These are phyloP conservation scores for Aureobasidium sp. DNA, from an alignment of 2,329 filamentous ascomycete genomes.

Conservation along the genomic window DNA sequence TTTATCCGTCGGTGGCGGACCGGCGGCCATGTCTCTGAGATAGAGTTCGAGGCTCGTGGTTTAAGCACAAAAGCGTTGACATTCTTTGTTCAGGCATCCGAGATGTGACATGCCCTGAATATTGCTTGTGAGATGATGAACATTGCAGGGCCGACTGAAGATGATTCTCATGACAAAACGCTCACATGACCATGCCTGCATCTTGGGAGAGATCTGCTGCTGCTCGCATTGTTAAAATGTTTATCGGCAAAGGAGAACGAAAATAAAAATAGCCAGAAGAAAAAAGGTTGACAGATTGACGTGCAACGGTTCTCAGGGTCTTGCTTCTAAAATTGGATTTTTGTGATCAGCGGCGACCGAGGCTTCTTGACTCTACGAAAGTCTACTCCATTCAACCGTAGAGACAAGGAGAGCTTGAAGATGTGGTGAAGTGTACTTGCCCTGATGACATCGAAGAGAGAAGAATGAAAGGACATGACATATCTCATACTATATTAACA, in stretches of 20 bases:
- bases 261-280: not conserved
- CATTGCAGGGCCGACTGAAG: not conserved
- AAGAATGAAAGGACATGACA: not conserved
- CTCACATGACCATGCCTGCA: not conserved
- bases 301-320: not conserved
- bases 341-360: not conserved
- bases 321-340: slow-evolving; percentile 1
- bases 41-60: not conserved
- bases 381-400: not conserved
- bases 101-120: not conserved
- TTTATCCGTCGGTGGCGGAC: not conserved
- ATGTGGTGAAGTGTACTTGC: not conserved
- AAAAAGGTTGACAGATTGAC: not conserved
- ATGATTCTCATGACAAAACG: not conserved
- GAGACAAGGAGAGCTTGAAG: not conserved
- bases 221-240: not conserved
- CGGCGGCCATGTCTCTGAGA: not conserved
- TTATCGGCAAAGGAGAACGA: not conserved
- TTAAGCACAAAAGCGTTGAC: not conserved
- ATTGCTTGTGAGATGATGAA: not conserved
- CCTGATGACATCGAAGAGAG: not conserved
- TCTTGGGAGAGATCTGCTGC: not conserved
- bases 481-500: not conserved
- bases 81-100: not conserved
- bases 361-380: not conserved